A percentile compares a stretch with the other conserved stretches of the same genome.
These are phyloP conservation scores for Fusarium phyllophilum DNA, from an alignment of 2,329 filamentous ascomycete genomes.

Conservation along the genomic window DNA sequence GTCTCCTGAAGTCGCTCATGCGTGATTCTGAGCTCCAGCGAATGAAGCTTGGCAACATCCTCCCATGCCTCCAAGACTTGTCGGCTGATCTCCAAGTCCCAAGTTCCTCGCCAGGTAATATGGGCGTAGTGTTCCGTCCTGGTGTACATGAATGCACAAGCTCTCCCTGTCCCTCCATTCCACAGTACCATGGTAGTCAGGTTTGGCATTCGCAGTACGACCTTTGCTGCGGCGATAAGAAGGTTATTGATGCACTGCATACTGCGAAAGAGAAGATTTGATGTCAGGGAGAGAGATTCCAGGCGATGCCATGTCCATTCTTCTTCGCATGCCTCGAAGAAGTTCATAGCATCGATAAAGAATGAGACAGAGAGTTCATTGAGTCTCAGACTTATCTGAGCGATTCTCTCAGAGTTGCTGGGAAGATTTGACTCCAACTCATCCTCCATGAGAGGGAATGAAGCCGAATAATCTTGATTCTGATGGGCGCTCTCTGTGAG, in stretches of 20 bases:
- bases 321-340: not conserved
- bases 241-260: rapidly evolving
- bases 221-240: not conserved
- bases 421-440: not conserved
- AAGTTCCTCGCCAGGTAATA: conserved; percentile 3
- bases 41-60: not conserved
- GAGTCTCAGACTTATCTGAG: not conserved
- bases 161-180: not conserved
- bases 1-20: not conserved
- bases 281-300: not conserved
- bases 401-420: not conserved
- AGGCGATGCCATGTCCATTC: not conserved
- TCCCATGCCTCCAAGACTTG: not conserved
- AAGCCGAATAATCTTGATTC: not conserved
- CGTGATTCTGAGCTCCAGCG: not conserved
- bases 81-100: not conserved
- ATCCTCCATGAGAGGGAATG: too few relatives aligned
- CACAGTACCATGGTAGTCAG: conserved; percentile 3
- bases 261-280: not conserved
- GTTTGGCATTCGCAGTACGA: not conserved
- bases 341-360: not conserved
- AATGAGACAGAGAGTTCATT: not conserved
- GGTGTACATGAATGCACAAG: not conserved
- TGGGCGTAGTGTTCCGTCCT: not conserved
- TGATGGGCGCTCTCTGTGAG: not conserved